phyloP scores from a whole-genome alignment of 306 rosid species.

The Dryas octopetala region DNA sequence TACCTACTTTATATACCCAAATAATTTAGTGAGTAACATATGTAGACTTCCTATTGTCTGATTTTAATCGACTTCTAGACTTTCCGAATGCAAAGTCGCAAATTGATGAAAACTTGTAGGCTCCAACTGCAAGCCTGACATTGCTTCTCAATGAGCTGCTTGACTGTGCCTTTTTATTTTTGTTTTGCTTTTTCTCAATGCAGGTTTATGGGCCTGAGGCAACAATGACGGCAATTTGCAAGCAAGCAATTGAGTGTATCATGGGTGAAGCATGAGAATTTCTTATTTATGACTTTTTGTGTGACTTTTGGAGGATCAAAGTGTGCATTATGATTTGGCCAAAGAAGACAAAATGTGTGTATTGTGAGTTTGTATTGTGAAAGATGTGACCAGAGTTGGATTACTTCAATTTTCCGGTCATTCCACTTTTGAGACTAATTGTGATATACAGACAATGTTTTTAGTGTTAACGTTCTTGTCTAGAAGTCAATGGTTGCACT shows the following conservation, averaged over 20 bases:
- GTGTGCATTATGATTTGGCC: background rate
- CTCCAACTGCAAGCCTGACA: background rate
- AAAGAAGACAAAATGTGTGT: background rate
- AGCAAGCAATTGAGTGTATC: conserved; percentile 81
- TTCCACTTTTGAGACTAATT: background rate
- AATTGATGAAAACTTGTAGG: background rate
- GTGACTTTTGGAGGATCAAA: background rate
- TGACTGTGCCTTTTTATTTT: background rate
- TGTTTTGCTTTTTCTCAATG: conserved; percentile 21
- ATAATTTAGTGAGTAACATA: background rate
- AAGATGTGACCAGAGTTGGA: background rate
- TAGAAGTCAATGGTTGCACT: background rate
- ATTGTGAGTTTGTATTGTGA: conserved; percentile 8
- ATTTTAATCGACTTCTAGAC: too few relatives aligned
- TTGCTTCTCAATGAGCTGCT: background rate
- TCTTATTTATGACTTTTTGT: background rate
- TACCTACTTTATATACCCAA: too few relatives aligned
- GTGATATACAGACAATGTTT: background rate
- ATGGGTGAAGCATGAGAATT: conserved; percentile 40
- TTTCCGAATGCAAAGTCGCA: too few relatives aligned
- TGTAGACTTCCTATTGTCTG: background rate
- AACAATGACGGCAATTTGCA: conserved; percentile 89
- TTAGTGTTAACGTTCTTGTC: background rate
- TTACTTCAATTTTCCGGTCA: background rate
- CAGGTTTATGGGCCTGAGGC: conserved; percentile 90